A percentile compares a stretch with the other conserved stretches of the same genome.
phyloP scores from a whole-genome alignment of 192 early-diverging fungal species.

The Backusella westeae region DNA sequence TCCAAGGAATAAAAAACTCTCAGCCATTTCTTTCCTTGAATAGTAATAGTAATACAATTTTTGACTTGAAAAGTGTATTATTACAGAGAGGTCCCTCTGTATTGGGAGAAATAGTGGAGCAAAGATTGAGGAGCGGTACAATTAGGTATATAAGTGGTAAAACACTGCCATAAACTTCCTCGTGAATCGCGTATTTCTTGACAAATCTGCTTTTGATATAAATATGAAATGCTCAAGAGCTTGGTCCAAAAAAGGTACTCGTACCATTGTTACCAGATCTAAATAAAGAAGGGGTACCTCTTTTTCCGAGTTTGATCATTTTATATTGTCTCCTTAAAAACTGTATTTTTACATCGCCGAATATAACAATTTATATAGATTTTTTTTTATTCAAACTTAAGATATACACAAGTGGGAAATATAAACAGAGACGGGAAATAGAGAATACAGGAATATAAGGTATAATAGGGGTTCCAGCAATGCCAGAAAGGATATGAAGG shows the following conservation, averaged over 20 bases:
- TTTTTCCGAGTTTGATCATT: too few species aligned
- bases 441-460: neutral
- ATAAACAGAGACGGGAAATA: constrained; percentile 3
- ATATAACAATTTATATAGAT: too few species aligned
- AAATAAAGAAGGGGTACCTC: neutral
- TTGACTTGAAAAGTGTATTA: too few species aligned
- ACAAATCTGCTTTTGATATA: constrained; percentile 21
- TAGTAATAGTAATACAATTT: too few species aligned
- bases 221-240: constrained; percentile 17
- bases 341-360: too few species aligned
- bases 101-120: constrained; percentile 4
- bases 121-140: constrained; percentile 13
- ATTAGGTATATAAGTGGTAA: constrained; percentile 18
- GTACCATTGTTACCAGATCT: neutral
- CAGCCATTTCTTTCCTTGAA: too few species aligned
- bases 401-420: neutral
- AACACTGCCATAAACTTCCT: constrained; percentile 9
- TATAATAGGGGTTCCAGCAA: constrained; percentile 2
- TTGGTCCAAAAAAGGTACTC: neutral
- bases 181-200: constrained; percentile 13
- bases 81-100: too few species aligned
- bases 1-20: too few species aligned
- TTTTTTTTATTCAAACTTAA: neutral
- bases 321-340: too few species aligned
- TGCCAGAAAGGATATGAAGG: constrained; percentile 7